A percentile compares a stretch with the other conserved stretches of the same genome.
These are phyloP conservation scores for Astrothelium subdiscretum DNA, from an alignment of 495 filamentous ascomycete species.

Conservation along the genomic window DNA sequence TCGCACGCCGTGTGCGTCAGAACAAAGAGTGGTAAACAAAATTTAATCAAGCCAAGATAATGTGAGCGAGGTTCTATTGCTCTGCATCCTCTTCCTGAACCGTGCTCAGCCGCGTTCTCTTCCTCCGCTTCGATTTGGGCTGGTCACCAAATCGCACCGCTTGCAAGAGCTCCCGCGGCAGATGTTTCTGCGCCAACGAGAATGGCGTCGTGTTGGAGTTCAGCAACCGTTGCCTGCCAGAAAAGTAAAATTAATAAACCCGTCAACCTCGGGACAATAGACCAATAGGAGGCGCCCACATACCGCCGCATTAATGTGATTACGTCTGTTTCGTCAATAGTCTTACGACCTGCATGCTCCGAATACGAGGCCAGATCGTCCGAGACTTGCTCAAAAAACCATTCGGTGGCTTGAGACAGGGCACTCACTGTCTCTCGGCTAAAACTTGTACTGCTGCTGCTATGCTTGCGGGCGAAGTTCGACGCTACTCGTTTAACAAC, in stretches of 20 bases:
- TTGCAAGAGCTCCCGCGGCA: constrained; percentile 73
- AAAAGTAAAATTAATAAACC: constrained; percentile 8
- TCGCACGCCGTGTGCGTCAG: constrained; percentile 61
- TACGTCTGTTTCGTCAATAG: constrained; percentile 76
- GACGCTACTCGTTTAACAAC: constrained; percentile 67
- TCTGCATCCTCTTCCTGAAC: constrained; percentile 19
- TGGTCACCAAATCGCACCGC: constrained; percentile 64
- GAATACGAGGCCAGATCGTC: constrained; percentile 72
- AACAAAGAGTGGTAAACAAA: constrained; percentile 63
- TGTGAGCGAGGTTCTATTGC: background rate
- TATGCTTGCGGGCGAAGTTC: constrained; percentile 51
- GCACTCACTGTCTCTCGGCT: constrained; percentile 58
- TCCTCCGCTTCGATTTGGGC: constrained; percentile 23
- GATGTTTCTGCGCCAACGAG: constrained; percentile 66
- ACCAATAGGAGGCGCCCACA: constrained; percentile 23
- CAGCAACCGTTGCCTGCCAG: constrained; percentile 62
- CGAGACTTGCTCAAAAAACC: constrained; percentile 78
- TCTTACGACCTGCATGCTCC: constrained; percentile 68
- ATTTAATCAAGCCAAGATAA: background rate
- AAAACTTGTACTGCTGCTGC: constrained; percentile 51
- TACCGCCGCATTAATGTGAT: constrained; percentile 72
- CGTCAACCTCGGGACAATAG: background rate
- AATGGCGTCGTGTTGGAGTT: constrained; percentile 64
- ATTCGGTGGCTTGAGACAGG: constrained; percentile 68
- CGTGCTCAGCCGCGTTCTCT: constrained; percentile 29